Conservation (phyloP, 1,284 basidiomycete genomes). For the Heterobasidion occidentale region DNA sequence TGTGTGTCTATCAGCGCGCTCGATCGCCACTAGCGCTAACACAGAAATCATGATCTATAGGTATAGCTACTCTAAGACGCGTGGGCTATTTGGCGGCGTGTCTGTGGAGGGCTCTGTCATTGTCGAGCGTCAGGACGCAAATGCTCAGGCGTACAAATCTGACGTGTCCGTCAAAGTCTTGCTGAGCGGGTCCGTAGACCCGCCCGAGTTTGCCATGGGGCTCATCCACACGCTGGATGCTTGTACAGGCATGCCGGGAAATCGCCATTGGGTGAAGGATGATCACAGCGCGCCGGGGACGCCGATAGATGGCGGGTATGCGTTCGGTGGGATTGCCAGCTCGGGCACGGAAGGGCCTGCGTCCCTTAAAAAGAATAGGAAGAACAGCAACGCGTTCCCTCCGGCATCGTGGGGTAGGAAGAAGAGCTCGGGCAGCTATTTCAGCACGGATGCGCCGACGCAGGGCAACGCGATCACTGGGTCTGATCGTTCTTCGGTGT, state of each 20-base stretch:
- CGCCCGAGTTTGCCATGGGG: slow-evolving; percentile 70
- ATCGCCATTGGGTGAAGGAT: slow-evolving; percentile 62
- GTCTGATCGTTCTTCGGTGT: too few species aligned
- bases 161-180: slow-evolving; percentile 74
- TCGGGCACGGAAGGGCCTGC: slow-evolving; percentile 25
- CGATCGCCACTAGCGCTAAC: not conserved
- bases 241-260: slow-evolving; percentile 65
- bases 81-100: slow-evolving; percentile 81
- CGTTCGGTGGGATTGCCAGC: slow-evolving; percentile 44
- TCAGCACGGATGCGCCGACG: not conserved
- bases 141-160: slow-evolving; percentile 70
- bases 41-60: slow-evolving; percentile 24
- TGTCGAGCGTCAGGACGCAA: slow-evolving; percentile 90
- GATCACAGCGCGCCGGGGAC: slow-evolving; percentile 17
- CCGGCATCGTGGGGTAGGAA: not conserved
- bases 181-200: slow-evolving; percentile 67
- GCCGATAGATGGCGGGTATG: slow-evolving; percentile 33
- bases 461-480: too few species aligned
- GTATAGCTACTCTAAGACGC: slow-evolving; percentile 93
- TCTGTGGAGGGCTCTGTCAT: slow-evolving; percentile 94
- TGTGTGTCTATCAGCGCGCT: slow-evolving; percentile 38
- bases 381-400: not conserved
- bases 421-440: not conserved
- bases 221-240: slow-evolving; percentile 70
- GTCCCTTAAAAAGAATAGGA: slow-evolving; percentile 9